Base-by-base conservation (phyloP, 225 moss, liverwort and hornwort species). In the Straminergon stramineum region DNA sequence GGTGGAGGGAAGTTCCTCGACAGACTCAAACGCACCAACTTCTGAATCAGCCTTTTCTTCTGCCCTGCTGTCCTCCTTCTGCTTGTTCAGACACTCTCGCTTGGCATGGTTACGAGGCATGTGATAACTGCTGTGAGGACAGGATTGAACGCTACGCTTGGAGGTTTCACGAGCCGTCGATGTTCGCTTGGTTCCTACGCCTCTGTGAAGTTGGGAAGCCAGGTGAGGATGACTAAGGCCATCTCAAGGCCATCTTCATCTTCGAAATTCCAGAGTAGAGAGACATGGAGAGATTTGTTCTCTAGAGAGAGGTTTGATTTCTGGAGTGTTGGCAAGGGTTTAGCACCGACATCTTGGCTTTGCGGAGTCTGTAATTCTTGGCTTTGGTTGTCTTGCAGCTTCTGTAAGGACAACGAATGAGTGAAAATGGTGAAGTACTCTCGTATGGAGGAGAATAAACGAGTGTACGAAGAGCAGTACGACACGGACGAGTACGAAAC, bases 361-460 rank as follows among this genome's bases (percentile, higher is more conserved):
- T 71, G 31, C 78, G 77, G 39, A 53, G 65, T 61, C 53, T 30
- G 28, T 58, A 87, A 57, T 48, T 81, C 23, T 79, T 52, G 41
- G 13, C 57, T 81, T 51, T n/a, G 21, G 21, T 71, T 31, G 48
- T 92, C 34, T 75, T 34, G 92, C 92, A 92, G 94, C 90, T 88
- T 89, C 87, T 86, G 48, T 58, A 88, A 86, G 85, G 68, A 67
- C 81, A 84, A 84, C 90, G 90, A 73, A 92, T 92, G 91, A 91
- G 89, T 91, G 73, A 94, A 87, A 74, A 94, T 94, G 94, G 94
- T 94, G 92, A 94, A 92, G 90, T 91, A 87, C 88, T 89, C 94
- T 86, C 93, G 91, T 60, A 94, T 94, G 94, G 94, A 93, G 92
- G 94, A 94, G 88, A 93, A 92, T 75, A 94, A 93, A 88, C 93